These are phyloP conservation scores for Colletotrichum paranaense DNA, from an alignment of 2,329 filamentous ascomycete species.

Conservation along the genomic window DNA sequence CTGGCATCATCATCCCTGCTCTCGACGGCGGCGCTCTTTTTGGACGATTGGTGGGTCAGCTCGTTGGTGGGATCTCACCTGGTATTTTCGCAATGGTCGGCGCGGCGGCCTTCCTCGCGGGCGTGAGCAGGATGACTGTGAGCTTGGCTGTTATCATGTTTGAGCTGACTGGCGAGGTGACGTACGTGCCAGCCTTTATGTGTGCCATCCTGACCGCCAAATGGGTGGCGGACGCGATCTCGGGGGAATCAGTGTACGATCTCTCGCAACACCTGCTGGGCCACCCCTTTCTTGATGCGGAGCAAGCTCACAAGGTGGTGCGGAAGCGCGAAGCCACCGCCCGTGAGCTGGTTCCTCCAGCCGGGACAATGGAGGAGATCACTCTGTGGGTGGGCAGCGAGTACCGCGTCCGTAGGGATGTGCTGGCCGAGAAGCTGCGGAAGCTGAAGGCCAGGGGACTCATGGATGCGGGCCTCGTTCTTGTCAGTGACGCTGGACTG, in stretches of 20 bases:
- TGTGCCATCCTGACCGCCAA: slow-evolving; percentile 69
- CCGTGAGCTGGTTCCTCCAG: slow-evolving; percentile 61
- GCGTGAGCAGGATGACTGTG: slow-evolving; percentile 69
- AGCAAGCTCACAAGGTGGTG: slow-evolving; percentile 49
- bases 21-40: slow-evolving; percentile 69
- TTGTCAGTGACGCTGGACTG: slow-evolving; percentile 59
- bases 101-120: slow-evolving; percentile 67
- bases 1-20: slow-evolving; percentile 70
- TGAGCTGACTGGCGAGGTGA: slow-evolving; percentile 68
- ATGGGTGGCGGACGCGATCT: slow-evolving; percentile 67
- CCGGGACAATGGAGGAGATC: slow-evolving; percentile 66
- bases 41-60: slow-evolving; percentile 61
- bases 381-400: slow-evolving; percentile 57
- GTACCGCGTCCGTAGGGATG: slow-evolving; percentile 49
- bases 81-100: slow-evolving; percentile 73
- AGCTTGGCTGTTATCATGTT: slow-evolving; percentile 71
- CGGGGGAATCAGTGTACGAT: slow-evolving; percentile 66
- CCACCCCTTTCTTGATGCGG: slow-evolving; percentile 67
- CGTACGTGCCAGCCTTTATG: slow-evolving; percentile 69
- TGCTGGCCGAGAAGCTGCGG: slow-evolving; percentile 57
- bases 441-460: slow-evolving; percentile 61
- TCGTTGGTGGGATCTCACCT: slow-evolving; percentile 56
- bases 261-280: slow-evolving; percentile 69
- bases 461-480: slow-evolving; percentile 67
- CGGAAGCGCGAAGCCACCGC: slow-evolving; percentile 43